Conservation (phyloP, 1,284 basidiomycete species). For the Heterobasidion parviporum region DNA sequence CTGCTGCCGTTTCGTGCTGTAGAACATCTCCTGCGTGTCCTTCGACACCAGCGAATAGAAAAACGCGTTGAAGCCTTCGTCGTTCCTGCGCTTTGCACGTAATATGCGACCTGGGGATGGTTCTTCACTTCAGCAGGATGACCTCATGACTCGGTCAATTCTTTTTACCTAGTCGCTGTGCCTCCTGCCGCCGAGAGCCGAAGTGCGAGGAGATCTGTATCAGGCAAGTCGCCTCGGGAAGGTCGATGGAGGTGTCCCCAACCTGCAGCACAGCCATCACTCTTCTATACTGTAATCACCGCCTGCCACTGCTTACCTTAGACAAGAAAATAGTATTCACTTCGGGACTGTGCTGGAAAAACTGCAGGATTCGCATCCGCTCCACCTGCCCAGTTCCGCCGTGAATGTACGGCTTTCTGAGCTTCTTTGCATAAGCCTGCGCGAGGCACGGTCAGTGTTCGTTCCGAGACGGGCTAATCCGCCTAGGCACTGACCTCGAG, state of each 20-base stretch:
- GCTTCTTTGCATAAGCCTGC: constrained; percentile 93
- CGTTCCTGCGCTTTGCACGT: constrained; percentile 94
- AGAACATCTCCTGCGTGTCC: constrained; percentile 99
- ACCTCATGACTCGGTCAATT: background rate
- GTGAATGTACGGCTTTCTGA: constrained; percentile 94
- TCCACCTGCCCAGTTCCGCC: constrained; percentile 95
- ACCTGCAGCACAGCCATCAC: constrained; percentile 45
- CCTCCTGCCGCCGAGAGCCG: constrained; percentile 96
- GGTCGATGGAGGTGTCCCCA: constrained; percentile 98
- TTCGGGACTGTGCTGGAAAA: constrained; percentile 93
- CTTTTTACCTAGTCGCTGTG: constrained; percentile 80
- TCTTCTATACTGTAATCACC: background rate
- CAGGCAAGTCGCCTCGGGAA: constrained; percentile 97
- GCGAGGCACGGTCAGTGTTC: background rate
- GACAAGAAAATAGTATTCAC: constrained; percentile 99
- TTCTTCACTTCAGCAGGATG: background rate
- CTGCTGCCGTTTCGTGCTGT: constrained; percentile 97
- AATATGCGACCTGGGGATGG: constrained; percentile 73
- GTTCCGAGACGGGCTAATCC: background rate
- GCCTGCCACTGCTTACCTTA: constrained; percentile 48
- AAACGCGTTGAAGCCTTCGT: constrained; percentile 99
- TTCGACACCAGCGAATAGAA: constrained; percentile 99
- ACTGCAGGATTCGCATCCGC: constrained; percentile 89
- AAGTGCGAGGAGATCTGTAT: constrained; percentile 99
- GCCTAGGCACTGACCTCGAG: constrained; percentile 64